Evolutionary conservation across 1,284 basidiomycete species (phyloP).

Genomic region (Pascua guehoae): DNA sequence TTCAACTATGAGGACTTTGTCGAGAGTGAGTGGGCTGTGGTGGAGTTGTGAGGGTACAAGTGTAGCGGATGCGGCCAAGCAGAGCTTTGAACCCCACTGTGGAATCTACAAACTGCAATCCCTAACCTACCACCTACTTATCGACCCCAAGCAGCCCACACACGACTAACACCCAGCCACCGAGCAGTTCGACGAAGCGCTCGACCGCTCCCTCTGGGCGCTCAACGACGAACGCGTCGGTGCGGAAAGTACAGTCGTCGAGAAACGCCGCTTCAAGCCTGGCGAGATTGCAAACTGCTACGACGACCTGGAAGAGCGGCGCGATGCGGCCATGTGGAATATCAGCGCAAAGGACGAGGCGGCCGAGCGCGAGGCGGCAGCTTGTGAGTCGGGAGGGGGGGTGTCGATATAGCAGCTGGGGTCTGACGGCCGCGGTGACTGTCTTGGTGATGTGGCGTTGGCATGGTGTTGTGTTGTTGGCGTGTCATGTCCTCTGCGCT

Average conservation of each 20-base stretch:
- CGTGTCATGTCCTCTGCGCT: not conserved
- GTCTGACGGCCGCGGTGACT: too few relatives aligned
- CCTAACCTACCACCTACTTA: too few relatives aligned
- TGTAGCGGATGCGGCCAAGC: too few relatives aligned
- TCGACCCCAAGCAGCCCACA: not conserved
- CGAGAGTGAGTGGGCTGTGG: constrained; percentile 41
- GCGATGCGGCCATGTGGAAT: constrained; percentile 50
- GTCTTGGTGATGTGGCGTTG: not conserved
- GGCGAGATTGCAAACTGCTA: constrained; percentile 55
- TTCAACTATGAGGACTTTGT: constrained; percentile 66
- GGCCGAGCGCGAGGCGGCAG: not conserved
- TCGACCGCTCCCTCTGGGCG: constrained; percentile 69
- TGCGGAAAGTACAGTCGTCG: constrained; percentile 64
- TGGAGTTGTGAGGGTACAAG: too few relatives aligned
- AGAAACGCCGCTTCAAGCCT: constrained; percentile 60
- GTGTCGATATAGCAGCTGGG: too few relatives aligned
- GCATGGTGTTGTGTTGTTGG: not conserved
- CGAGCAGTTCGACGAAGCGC: constrained; percentile 73
- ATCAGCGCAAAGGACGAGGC: constrained; percentile 31
- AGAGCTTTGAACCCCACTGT: too few relatives aligned
- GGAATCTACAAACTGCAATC: too few relatives aligned
- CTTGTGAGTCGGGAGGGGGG: not conserved
- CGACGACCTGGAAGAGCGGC: constrained; percentile 53
- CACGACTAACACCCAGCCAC: constrained; percentile 53
- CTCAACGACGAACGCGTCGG: constrained; percentile 63